Evolutionary conservation across 768 basidiomycete genomes (phyloP).

Genomic region (Dentipellis sp.): DNA sequence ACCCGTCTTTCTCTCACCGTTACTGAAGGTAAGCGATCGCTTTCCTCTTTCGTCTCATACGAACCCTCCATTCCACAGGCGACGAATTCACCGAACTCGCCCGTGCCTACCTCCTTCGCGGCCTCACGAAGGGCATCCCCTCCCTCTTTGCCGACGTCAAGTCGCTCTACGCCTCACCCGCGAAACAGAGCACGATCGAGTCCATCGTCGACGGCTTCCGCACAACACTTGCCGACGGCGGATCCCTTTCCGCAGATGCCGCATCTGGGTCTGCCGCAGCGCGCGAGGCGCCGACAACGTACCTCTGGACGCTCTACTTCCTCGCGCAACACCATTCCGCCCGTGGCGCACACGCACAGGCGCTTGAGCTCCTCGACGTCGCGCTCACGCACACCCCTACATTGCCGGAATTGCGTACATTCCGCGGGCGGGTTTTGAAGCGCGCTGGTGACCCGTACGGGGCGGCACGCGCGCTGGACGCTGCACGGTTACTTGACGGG

Average conservation of each 20-base stretch:
- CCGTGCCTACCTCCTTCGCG: constrained; percentile 56
- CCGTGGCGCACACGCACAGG: constrained; percentile 36
- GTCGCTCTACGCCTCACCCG: constrained; percentile 56
- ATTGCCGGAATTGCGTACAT: constrained; percentile 80
- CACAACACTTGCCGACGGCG: constrained; percentile 24
- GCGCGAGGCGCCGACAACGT: constrained; percentile 62
- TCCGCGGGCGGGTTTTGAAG: constrained; percentile 78
- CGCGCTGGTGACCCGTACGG: constrained; percentile 71
- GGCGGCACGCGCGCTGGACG: constrained; percentile 70
- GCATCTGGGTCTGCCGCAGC: constrained; percentile 7
- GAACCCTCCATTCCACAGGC: constrained; percentile 26
- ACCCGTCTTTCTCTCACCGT: constrained; percentile 65
- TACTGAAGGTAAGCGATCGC: constrained; percentile 32
- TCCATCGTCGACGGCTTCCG: constrained; percentile 50
- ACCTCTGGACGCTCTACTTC: constrained; percentile 94
- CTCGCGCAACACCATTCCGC: constrained; percentile 83
- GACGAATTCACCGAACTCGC: constrained; percentile 61
- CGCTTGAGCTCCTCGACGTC: constrained; percentile 51
- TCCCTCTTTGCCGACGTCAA: constrained; percentile 92
- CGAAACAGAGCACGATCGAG: constrained; percentile 63
- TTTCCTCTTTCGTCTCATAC: not conserved
- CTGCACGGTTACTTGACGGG: constrained; percentile 77
- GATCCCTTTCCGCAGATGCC: constrained; percentile 1
- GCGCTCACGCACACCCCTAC: constrained; percentile 87
- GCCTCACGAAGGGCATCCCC: constrained; percentile 79